Conservation (phyloP, 306 rosid genomes). For the Albizia julibrissin region DNA sequence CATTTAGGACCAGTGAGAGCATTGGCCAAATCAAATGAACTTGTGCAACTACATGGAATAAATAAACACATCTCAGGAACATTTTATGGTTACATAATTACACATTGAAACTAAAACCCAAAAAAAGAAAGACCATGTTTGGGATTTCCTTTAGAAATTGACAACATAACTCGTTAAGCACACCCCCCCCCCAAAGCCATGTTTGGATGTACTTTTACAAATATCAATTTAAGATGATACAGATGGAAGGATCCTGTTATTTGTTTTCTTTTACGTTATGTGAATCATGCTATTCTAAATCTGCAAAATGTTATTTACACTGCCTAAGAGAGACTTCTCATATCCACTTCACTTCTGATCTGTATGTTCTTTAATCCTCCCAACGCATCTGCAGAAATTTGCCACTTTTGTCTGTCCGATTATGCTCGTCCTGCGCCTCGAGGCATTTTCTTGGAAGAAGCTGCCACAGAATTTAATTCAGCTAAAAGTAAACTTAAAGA, state of each 20-base stretch:
- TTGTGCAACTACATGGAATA: background rate
- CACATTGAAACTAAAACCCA: background rate
- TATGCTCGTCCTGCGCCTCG: conserved; percentile 60
- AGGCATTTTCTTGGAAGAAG: conserved; percentile 64
- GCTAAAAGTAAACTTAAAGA: conserved; percentile 7
- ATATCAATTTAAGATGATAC: background rate
- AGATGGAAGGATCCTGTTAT: background rate
- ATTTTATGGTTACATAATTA: background rate
- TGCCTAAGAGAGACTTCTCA: background rate
- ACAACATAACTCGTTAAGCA: background rate
- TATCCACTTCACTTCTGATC: background rate
- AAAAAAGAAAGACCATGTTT: background rate
- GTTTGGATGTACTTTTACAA: conserved; percentile 12
- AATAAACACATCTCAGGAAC: background rate
- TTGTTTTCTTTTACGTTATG: background rate
- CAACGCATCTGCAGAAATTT: background rate
- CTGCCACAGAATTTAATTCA: conserved; percentile 39
- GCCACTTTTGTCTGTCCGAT: conserved; percentile 12
- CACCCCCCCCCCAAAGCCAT: conserved; percentile 7
- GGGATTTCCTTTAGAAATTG: background rate
- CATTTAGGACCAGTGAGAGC: background rate
- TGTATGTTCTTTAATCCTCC: background rate
- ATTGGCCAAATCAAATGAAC: conserved; percentile 4
- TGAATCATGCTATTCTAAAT: background rate
- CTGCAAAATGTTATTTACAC: conserved; percentile 39